Evolutionary conservation across 306 rosid species (phyloP).

Genomic region (Elaeagnus macrophylla): DNA sequence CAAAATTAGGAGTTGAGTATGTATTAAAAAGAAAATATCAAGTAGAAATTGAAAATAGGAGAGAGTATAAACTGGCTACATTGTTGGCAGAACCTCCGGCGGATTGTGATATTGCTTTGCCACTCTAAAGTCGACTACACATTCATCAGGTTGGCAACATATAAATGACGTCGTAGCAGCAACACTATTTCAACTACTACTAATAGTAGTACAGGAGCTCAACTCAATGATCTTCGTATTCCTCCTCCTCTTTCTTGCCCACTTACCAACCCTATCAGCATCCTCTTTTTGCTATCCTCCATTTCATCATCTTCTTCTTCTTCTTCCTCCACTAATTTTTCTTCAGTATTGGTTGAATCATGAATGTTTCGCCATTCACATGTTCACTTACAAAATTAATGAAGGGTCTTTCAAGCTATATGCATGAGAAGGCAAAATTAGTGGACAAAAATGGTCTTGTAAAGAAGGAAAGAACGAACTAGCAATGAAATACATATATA

Average conservation of each 20-base stretch:
- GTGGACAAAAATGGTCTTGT: too few relatives aligned
- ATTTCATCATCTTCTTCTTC: not conserved
- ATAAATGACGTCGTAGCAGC: not conserved
- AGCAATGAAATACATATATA: too few relatives aligned
- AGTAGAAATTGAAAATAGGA: not conserved
- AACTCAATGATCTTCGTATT: too few relatives aligned
- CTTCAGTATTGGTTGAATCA: too few relatives aligned
- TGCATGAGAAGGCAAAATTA: too few relatives aligned
- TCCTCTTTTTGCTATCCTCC: not conserved
- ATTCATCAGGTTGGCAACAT: constrained; percentile 1
- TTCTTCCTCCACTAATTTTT: too few relatives aligned
- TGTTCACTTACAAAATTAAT: too few relatives aligned
- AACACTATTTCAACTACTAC: not conserved
- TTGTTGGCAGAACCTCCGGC: constrained; percentile 2
- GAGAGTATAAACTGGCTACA: not conserved
- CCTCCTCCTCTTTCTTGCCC: not conserved
- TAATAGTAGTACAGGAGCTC: not conserved
- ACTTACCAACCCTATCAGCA: not conserved
- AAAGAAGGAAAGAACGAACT: too few relatives aligned
- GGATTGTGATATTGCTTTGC: constrained; percentile 1
- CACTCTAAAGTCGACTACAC: not conserved
- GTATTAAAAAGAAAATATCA: not conserved
- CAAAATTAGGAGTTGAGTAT: not conserved
- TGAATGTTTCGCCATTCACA: too few relatives aligned
- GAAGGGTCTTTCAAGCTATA: too few relatives aligned